These are phyloP conservation scores for Lomentospora prolificans DNA, from an alignment of 2,329 filamentous ascomycete genomes.

Conservation along the genomic window DNA sequence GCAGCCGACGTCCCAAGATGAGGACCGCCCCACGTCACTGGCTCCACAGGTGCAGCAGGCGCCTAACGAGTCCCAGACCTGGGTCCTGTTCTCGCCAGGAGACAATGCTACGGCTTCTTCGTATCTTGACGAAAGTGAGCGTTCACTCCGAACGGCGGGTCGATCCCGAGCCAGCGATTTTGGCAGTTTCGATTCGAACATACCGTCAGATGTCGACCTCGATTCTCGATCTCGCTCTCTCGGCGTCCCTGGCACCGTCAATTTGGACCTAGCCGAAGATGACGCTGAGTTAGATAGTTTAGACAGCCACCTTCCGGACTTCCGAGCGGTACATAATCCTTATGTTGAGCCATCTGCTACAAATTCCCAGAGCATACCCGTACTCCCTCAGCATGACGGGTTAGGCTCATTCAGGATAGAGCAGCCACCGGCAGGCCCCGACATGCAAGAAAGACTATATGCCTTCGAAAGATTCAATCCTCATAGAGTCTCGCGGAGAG, in stretches of 20 bases:
- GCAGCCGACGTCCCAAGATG: neutral
- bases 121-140: conserved; percentile 58
- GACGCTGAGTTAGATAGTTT: conserved; percentile 83
- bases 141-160: conserved; percentile 55
- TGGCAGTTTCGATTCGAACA: conserved; percentile 59
- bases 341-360: conserved; percentile 28
- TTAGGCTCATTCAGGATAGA: conserved; percentile 72
- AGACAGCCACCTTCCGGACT: conserved; percentile 84
- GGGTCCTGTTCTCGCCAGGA: conserved; percentile 85
- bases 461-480: conserved; percentile 83
- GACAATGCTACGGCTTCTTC: conserved; percentile 52
- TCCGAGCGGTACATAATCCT: conserved; percentile 51
- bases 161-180: conserved; percentile 70
- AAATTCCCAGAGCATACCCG: conserved; percentile 48
- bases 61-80: conserved; percentile 72
- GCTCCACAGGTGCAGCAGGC: conserved; percentile 22
- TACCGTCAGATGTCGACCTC: conserved; percentile 7
- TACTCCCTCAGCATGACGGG: conserved; percentile 88
- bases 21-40: conserved; percentile 2
- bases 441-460: conserved; percentile 76
- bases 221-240: conserved; percentile 17
- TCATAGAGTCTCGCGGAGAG: conserved; percentile 45
- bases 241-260: conserved; percentile 19
- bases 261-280: conserved; percentile 40
- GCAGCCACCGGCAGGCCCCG: conserved; percentile 38